These are phyloP conservation scores for Globisporangium uncinulatum DNA, from an alignment of 352 stramenopile species.

Conservation along the genomic window DNA sequence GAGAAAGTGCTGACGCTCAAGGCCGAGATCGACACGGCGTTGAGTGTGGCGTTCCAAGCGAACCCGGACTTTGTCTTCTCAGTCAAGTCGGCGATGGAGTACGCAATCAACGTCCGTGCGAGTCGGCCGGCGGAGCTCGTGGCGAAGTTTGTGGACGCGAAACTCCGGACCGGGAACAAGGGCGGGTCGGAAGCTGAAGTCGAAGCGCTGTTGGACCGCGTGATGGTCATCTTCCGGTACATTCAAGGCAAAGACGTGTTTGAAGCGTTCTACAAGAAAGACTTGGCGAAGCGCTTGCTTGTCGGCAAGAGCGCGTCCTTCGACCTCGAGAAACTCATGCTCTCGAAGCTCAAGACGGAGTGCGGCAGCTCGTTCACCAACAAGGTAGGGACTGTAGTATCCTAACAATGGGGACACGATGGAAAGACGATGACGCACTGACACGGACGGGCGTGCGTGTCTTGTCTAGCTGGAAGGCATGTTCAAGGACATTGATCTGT, in stretches of 20 bases:
- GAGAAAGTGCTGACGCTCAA: conserved; percentile 87
- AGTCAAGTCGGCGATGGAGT: conserved; percentile 87
- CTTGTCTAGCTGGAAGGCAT: conserved; percentile 95
- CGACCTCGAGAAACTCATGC: conserved; percentile 95
- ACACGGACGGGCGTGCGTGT: not conserved
- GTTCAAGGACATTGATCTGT: conserved; percentile 99
- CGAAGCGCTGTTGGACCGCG: conserved; percentile 82
- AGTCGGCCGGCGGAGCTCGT: conserved; percentile 87
- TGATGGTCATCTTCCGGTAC: conserved; percentile 96
- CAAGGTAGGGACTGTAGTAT: conserved; percentile 58
- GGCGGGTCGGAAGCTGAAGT: conserved; percentile 83
- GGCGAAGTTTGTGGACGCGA: conserved; percentile 89
- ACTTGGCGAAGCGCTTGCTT: conserved; percentile 96
- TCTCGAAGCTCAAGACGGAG: conserved; percentile 97
- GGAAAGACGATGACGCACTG: not conserved
- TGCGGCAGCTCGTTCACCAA: conserved; percentile 97
- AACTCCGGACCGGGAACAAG: conserved; percentile 85
- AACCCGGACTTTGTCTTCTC: conserved; percentile 76
- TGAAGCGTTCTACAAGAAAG: conserved; percentile 98
- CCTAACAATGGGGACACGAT: not conserved
- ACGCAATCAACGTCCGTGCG: conserved; percentile 82
- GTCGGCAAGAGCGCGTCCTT: conserved; percentile 87
- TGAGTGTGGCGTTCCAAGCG: conserved; percentile 64
- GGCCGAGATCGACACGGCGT: conserved; percentile 69
- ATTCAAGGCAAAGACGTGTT: conserved; percentile 98